phyloP scores from a whole-genome alignment of 805 yeast genomes.

The Teunomyces gatunensis region DNA sequence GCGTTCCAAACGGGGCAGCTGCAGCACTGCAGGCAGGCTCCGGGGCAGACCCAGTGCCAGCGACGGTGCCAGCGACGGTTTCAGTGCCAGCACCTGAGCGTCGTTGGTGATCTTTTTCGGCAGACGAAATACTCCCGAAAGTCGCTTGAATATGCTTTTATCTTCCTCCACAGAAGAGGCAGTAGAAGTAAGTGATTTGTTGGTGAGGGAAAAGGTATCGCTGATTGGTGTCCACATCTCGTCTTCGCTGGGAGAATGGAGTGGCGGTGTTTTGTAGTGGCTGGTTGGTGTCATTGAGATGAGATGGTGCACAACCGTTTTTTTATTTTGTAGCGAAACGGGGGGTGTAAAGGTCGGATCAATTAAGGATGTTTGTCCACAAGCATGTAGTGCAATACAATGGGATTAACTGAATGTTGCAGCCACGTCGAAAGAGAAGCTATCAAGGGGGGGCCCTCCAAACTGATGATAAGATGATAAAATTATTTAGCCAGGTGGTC shows the following conservation, averaged over 20 bases:
- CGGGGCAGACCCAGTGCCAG: background rate
- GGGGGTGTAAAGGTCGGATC: background rate
- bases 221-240: slow-evolving; percentile 7
- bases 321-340: background rate
- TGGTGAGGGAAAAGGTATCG: slow-evolving; percentile 8
- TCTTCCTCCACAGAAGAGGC: slow-evolving; percentile 6
- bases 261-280: slow-evolving; percentile 17
- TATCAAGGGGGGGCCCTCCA: background rate
- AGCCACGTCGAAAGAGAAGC: background rate
- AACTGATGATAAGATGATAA: background rate
- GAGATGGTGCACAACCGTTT: background rate
- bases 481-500: background rate
- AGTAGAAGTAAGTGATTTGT: slow-evolving; percentile 4
- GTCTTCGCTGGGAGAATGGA: slow-evolving; percentile 5
- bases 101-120: background rate
- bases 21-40: background rate
- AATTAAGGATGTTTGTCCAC: background rate
- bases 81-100: background rate
- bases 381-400: background rate
- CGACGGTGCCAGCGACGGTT: background rate
- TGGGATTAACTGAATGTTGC: background rate
- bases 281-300: slow-evolving; percentile 13
- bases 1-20: slow-evolving; percentile 1
- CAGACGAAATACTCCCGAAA: background rate
- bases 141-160: background rate